phyloP scores from a whole-genome alignment of 2,329 filamentous ascomycete species.

The Tolypocladium capitatum region DNA sequence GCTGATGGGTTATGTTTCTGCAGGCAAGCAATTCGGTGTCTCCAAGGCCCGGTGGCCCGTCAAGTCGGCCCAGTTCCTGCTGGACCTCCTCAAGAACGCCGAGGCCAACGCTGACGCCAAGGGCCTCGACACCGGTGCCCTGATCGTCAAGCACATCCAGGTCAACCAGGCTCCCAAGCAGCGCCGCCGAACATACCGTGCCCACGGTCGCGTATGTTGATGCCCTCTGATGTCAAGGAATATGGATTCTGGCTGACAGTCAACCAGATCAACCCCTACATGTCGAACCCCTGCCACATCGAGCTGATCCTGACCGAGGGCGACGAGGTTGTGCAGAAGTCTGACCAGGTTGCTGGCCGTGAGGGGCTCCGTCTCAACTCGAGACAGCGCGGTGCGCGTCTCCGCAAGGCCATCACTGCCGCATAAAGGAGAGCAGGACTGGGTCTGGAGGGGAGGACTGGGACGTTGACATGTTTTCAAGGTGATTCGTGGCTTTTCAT shows the following conservation, averaged over 20 bases:
- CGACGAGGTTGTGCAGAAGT: constrained; percentile 92
- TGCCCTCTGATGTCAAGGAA: neutral
- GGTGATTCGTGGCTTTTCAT: constrained; percentile 24
- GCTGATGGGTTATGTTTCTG: constrained; percentile 16
- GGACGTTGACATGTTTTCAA: constrained; percentile 7
- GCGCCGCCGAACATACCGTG: constrained; percentile 97
- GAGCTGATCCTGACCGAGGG: constrained; percentile 98
- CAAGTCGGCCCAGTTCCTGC: constrained; percentile 97
- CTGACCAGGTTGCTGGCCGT: constrained; percentile 63
- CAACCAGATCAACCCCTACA: constrained; percentile 95
- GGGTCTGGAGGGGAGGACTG: neutral
- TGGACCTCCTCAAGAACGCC: constrained; percentile 93
- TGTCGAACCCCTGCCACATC: constrained; percentile 99
- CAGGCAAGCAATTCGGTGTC: constrained; percentile 98
- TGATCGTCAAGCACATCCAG: constrained; percentile 99
- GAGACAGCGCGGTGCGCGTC: constrained; percentile 73
- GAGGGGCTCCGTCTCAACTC: constrained; percentile 62
- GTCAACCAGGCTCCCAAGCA: constrained; percentile 99
- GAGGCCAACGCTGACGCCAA: constrained; percentile 95
- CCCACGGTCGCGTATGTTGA: constrained; percentile 92
- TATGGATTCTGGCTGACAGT: neutral
- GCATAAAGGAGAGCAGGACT: constrained; percentile 31
- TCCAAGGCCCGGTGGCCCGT: constrained; percentile 96
- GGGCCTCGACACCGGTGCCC: constrained; percentile 92
- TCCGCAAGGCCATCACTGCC: constrained; percentile 51